These are phyloP conservation scores for Diospyros lotus DNA, from an alignment of 148 eudicot species.

Conservation along the genomic window DNA sequence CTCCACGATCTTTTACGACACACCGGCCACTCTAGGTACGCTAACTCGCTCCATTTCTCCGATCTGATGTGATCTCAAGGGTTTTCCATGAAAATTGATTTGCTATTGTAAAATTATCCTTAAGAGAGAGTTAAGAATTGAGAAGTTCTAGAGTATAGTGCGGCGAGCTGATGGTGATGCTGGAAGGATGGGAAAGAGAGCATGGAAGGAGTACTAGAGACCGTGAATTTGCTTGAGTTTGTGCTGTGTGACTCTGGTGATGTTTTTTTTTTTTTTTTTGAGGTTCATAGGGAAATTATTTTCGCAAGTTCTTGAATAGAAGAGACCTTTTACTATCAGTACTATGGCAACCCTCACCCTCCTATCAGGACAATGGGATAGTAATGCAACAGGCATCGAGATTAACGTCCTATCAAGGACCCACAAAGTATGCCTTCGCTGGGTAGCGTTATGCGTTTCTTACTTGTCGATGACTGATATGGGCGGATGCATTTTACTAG, in stretches of 20 bases:
- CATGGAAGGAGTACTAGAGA: not conserved
- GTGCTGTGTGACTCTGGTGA: not conserved
- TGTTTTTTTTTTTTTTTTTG: not conserved
- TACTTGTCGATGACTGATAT: not conserved
- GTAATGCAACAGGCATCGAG: no score
- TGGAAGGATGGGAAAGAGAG: not conserved
- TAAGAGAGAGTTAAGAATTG: not conserved
- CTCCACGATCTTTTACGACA: slow-evolving; percentile 85
- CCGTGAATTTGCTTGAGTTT: not conserved
- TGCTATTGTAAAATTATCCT: not conserved
- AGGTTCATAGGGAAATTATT: not conserved
- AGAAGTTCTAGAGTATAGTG: not conserved
- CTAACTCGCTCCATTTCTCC: not conserved
- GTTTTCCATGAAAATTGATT: not conserved
- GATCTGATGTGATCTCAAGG: not conserved
- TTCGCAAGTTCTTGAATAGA: no score
- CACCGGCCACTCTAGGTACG: slow-evolving; percentile 80
- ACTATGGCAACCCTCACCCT: no score
- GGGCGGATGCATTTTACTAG: not conserved
- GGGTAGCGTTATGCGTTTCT: not conserved
- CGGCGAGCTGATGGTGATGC: not conserved
- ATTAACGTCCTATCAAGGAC: no score
- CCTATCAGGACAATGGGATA: no score
- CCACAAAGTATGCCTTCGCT: no score
- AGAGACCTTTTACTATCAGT: no score